phyloP scores from a whole-genome alignment of 2,329 filamentous ascomycete species.

The Periconia sp. region DNA sequence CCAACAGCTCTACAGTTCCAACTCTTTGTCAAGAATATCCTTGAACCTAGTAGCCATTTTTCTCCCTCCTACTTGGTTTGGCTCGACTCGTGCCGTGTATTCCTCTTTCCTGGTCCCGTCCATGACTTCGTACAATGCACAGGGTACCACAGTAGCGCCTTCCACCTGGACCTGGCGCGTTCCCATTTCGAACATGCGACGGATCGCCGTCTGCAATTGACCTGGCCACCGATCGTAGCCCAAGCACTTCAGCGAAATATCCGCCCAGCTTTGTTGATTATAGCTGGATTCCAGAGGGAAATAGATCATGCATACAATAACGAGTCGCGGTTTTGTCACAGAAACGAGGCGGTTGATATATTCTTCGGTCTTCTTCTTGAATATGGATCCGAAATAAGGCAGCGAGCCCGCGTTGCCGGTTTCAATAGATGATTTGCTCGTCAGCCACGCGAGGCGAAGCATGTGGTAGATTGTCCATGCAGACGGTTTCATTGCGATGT shows the following conservation, averaged over 20 bases:
- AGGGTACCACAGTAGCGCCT: constrained; percentile 35
- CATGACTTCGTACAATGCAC: constrained; percentile 34
- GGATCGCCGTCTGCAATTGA: constrained; percentile 37
- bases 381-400: constrained; percentile 34
- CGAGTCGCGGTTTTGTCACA: constrained; percentile 33
- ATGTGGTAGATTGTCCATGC: constrained; percentile 32
- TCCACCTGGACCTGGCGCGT: constrained; percentile 29
- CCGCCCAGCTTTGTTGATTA: constrained; percentile 37
- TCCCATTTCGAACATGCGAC: constrained; percentile 32
- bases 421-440: constrained; percentile 22
- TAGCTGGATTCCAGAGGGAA: constrained; percentile 34
- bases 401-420: constrained; percentile 28
- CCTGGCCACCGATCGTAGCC: constrained; percentile 33
- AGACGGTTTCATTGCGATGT: constrained; percentile 35
- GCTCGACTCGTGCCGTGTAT: constrained; percentile 41
- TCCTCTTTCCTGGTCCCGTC: constrained; percentile 31
- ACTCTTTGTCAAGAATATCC: constrained; percentile 14
- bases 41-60: constrained; percentile 37
- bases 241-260: constrained; percentile 29
- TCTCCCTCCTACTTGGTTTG: constrained; percentile 33
- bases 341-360: constrained; percentile 30
- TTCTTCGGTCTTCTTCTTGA: constrained; percentile 26
- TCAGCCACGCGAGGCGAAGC: constrained; percentile 36
- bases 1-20: not conserved
- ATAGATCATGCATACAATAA: constrained; percentile 44